These are phyloP conservation scores for Schwanniomyces etchellsii DNA, from an alignment of 1,139 yeast genomes.

Conservation along the genomic window DNA sequence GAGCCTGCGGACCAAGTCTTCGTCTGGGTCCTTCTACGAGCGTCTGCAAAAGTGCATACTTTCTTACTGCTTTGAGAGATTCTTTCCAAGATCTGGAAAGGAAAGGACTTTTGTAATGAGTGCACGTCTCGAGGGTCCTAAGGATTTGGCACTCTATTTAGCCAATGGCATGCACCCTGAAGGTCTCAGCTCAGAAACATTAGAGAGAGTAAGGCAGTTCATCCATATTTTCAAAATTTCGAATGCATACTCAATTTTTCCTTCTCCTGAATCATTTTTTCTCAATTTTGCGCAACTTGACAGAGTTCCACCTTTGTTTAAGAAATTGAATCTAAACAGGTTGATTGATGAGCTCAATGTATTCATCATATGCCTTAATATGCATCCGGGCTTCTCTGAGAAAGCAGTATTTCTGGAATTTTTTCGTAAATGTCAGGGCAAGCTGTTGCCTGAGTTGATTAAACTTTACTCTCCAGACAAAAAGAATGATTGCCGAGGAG, in stretches of 20 bases:
- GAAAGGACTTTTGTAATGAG: constrained; percentile 23
- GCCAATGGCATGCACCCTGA: neutral
- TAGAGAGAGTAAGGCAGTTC: constrained; percentile 22
- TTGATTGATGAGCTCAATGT: constrained; percentile 44
- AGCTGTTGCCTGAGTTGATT: constrained; percentile 32
- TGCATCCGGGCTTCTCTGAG: constrained; percentile 16
- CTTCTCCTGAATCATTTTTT: constrained; percentile 34
- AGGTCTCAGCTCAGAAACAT: neutral
- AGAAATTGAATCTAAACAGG: constrained; percentile 39
- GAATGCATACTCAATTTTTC: constrained; percentile 32
- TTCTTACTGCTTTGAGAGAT: constrained; percentile 22
- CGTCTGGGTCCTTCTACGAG: constrained; percentile 22
- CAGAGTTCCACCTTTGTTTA: constrained; percentile 26
- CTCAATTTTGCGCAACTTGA: constrained; percentile 24
- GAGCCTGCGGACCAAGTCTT: constrained; percentile 26
- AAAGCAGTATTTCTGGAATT: constrained; percentile 40
- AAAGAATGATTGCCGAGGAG: constrained; percentile 27
- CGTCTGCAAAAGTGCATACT: constrained; percentile 43
- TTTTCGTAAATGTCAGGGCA: constrained; percentile 16
- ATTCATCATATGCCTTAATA: constrained; percentile 34
- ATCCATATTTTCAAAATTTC: constrained; percentile 27
- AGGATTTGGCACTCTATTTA: neutral
- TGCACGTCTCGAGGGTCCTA: constrained; percentile 7
- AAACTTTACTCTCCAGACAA: constrained; percentile 15
- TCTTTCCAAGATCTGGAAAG: constrained; percentile 14